phyloP scores from a whole-genome alignment of 169 alveolate genomes.

The Plasmodium vivax region DNA sequence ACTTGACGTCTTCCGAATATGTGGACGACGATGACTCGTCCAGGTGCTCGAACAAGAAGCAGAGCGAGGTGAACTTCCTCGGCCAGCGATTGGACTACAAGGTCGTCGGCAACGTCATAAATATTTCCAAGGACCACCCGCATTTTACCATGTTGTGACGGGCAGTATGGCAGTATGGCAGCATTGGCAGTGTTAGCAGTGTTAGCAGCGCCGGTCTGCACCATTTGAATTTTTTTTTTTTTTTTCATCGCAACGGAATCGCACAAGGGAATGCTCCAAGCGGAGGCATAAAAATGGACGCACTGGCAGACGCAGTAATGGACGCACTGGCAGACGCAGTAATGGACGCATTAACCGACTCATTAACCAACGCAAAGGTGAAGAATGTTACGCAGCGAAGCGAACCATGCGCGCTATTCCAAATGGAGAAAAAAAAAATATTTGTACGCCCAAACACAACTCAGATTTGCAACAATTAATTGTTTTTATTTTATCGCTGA shows the following conservation, averaged over 20 bases:
- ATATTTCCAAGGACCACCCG: conserved; percentile 35
- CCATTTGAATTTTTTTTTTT: too few species aligned
- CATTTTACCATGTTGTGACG: conserved; percentile 47
- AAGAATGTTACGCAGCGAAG: background rate
- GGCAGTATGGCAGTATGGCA: background rate
- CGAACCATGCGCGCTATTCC: background rate
- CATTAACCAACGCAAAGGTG: too few species aligned
- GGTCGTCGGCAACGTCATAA: conserved; percentile 42
- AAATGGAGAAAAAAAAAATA: background rate
- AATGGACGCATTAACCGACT: too few species aligned
- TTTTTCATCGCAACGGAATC: background rate
- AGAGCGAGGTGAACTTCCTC: conserved; percentile 47
- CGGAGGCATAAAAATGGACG: background rate
- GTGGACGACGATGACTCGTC: conserved; percentile 42
- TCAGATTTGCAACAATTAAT: conserved; percentile 3
- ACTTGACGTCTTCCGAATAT: conserved; percentile 54
- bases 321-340: too few species aligned
- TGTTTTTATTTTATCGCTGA: background rate
- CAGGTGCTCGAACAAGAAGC: conserved; percentile 17
- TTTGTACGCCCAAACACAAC: background rate
- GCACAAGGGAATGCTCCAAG: background rate
- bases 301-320: background rate
- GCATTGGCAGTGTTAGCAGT: too few species aligned
- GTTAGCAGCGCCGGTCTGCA: background rate
- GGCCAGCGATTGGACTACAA: conserved; percentile 53